Percentiles rank a stretch among this genome's conserved stretches.
These are phyloP conservation scores for Aristolochia fimbriata DNA, from an alignment of 164 flowering plant genomes.

Conservation along the genomic window DNA sequence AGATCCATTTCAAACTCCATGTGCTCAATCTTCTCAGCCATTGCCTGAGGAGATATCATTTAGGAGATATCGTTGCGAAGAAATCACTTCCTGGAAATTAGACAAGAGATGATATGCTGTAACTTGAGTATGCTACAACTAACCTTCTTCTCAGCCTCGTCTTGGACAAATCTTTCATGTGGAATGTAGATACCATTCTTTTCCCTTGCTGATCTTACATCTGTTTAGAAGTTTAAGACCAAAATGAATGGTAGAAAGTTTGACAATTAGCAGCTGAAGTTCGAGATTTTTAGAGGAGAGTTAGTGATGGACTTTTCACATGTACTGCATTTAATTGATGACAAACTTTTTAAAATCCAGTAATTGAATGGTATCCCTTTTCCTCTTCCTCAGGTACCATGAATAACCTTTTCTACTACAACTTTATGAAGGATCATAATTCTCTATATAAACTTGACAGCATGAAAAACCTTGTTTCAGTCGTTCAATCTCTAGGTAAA, in stretches of 20 bases:
- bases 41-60: conserved; percentile 33
- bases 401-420: background rate
- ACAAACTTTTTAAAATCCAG: too few relatives aligned
- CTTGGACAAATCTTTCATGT: conserved; percentile 63
- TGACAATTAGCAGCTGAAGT: too few relatives aligned
- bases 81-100: too few relatives aligned
- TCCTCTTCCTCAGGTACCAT: too few relatives aligned
- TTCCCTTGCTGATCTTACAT: conserved; percentile 80
- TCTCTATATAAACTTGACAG: background rate
- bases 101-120: background rate
- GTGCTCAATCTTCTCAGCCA: conserved; percentile 61
- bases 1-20: conserved; percentile 52
- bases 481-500: conserved; percentile 66
- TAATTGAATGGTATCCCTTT: too few relatives aligned
- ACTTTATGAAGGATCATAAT: too few relatives aligned
- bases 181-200: conserved; percentile 82
- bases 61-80: background rate
- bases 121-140: background rate
- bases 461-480: conserved; percentile 63
- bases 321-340: too few relatives aligned
- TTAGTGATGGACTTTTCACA: too few relatives aligned
- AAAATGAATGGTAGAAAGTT: background rate
- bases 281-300: too few relatives aligned
- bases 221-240: conserved; percentile 20
- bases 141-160: conserved; percentile 82